phyloP scores from a whole-genome alignment of 23 red algal species.

The Pyropia yezoensis region DNA sequence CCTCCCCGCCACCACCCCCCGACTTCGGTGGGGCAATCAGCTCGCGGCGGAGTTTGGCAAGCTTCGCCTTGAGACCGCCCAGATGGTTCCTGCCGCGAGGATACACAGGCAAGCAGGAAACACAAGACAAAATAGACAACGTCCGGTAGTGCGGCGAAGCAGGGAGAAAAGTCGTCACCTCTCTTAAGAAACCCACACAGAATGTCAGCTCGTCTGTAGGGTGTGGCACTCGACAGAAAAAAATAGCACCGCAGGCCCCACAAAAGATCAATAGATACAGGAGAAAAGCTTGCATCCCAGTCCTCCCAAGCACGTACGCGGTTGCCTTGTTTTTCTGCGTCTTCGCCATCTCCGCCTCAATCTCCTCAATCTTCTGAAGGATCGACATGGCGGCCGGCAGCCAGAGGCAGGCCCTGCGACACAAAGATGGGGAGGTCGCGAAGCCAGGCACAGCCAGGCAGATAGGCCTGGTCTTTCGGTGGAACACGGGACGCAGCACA shows the following conservation, averaged over 20 bases:
- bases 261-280: not conserved
- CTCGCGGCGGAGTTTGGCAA: conserved; percentile 91
- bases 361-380: conserved; percentile 79
- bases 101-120: not conserved
- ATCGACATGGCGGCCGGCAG: conserved; percentile 5
- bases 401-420: too few relatives aligned
- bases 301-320: conserved; percentile 20
- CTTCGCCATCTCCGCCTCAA: conserved; percentile 87
- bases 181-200: not conserved
- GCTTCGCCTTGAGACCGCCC: conserved; percentile 88
- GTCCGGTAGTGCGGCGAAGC: too few relatives aligned
- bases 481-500: too few relatives aligned
- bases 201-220: too few relatives aligned
- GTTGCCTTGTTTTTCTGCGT: conserved; percentile 99
- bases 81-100: conserved; percentile 1
- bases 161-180: too few relatives aligned
- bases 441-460: too few relatives aligned
- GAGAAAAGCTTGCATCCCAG: not conserved
- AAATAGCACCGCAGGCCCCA: not conserved
- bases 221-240: too few relatives aligned
- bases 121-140: not conserved
- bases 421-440: too few relatives aligned
- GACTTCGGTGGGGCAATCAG: conserved; percentile 62
- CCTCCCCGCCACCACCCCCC: conserved; percentile 69
- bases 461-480: too few relatives aligned